Evolutionary conservation across 2,329 filamentous ascomycete genomes (phyloP).

Genomic region (Dactylella cylindrospora): DNA sequence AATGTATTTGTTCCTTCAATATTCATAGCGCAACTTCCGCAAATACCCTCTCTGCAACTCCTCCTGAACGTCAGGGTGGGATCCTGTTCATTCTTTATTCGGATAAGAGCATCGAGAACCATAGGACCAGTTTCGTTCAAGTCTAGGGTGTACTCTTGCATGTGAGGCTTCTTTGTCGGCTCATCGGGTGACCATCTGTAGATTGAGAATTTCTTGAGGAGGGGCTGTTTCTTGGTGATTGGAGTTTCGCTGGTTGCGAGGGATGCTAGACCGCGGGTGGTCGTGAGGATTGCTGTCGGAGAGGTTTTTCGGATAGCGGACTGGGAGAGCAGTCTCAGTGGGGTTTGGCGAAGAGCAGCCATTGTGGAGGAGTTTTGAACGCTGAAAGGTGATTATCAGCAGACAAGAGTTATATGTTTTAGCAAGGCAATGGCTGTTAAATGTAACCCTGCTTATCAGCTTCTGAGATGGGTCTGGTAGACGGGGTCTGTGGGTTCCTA

Average conservation of each 20-base stretch:
- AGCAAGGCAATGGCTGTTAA: no score
- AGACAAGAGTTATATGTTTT: no score
- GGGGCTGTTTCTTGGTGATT: slow-evolving; percentile 56
- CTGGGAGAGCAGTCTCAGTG: slow-evolving; percentile 44
- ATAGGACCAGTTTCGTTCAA: slow-evolving; percentile 99
- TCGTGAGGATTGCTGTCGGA: slow-evolving; percentile 27
- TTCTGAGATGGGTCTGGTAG: slow-evolving; percentile 8
- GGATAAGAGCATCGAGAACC: slow-evolving; percentile 93
- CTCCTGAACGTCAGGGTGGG: slow-evolving; percentile 93
- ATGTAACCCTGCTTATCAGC: slow-evolving; percentile 4
- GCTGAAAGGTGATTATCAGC: no score
- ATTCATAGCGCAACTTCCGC: slow-evolving; percentile 99
- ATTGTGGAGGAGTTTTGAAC: slow-evolving; percentile 11
- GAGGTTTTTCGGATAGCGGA: slow-evolving; percentile 45
- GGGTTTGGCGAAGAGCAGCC: slow-evolving; percentile 42
- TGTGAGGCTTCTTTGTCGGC: slow-evolving; percentile 86
- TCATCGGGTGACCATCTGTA: slow-evolving; percentile 98
- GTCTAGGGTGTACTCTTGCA: slow-evolving; percentile 94
- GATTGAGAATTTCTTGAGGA: slow-evolving; percentile 93
- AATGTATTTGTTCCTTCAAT: slow-evolving; percentile 98
- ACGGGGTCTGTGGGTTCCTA: slow-evolving; percentile 2
- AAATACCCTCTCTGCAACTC: slow-evolving; percentile 97
- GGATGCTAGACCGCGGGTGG: slow-evolving; percentile 45
- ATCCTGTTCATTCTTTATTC: slow-evolving; percentile 99
- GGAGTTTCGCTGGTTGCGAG: slow-evolving; percentile 59